These are phyloP conservation scores for Sorghum bicolor DNA, from an alignment of 176 grass and related monocot genomes.

Conservation along the genomic window Sorghum_bicolor_NCBIv3 NC_012875.2:60504501-60505000, in stretches of 20 bases:
- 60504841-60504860: too few relatives aligned
- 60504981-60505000: too few relatives aligned
- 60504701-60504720: not conserved
- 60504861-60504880: too few relatives aligned
- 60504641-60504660: not conserved
- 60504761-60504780: not conserved
- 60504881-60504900: too few relatives aligned
- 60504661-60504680: not conserved
- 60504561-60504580: conserved; percentile 11
- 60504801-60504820: too few relatives aligned
- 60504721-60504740: not conserved
- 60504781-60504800: too few relatives aligned
- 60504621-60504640: not conserved
- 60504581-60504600: conserved; percentile 16
- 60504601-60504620: too few relatives aligned
- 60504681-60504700: not conserved
- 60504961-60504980: too few relatives aligned
- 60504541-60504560: not conserved
- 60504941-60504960: too few relatives aligned
- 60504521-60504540: not conserved
- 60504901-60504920: too few relatives aligned
- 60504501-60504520: not conserved
- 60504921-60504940: too few relatives aligned
- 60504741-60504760: not conserved
- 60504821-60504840: too few relatives aligned